A percentile compares a stretch with the other conserved stretches of the same genome.
Conservation (phyloP, 371 early-diverging fungal species). For the Rhizopus stolonifer region DNA sequence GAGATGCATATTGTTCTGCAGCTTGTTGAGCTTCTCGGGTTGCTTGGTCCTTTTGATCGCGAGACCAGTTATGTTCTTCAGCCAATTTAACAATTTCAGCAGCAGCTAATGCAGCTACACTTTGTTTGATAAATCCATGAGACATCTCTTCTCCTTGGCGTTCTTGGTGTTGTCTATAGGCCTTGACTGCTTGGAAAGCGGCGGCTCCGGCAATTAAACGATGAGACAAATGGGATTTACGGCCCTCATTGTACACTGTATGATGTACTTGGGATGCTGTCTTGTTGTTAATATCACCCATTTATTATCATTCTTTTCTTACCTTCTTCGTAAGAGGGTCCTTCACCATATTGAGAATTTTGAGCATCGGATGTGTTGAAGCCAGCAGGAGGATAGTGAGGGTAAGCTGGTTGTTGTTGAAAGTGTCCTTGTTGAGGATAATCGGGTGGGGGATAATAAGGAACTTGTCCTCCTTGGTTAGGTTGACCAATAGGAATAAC, state of each 20-base stretch:
- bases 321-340: constrained; percentile 1
- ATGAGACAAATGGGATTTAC: constrained; percentile 32
- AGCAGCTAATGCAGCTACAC: constrained; percentile 53
- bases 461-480: constrained; percentile 2
- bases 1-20: constrained; percentile 22
- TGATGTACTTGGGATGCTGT: constrained; percentile 21
- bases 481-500: constrained; percentile 27
- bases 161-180: constrained; percentile 46
- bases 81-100: constrained; percentile 53
- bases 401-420: constrained; percentile 8
- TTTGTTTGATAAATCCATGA: constrained; percentile 45
- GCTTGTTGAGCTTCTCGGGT: constrained; percentile 29
- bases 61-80: constrained; percentile 30
- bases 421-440: constrained; percentile 2
- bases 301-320: too few species aligned
- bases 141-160: constrained; percentile 42
- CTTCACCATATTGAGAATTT: constrained; percentile 11
- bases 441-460: constrained; percentile 13
- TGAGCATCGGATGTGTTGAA: constrained; percentile 28
- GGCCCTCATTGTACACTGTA: constrained; percentile 21
- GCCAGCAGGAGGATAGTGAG: constrained; percentile 17
- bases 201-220: constrained; percentile 57
- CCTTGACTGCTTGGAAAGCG: constrained; percentile 54
- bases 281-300: background rate
- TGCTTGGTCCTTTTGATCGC: constrained; percentile 36